phyloP scores from a whole-genome alignment of 1,139 yeast species.

The Kazachstania sp. region DNA sequence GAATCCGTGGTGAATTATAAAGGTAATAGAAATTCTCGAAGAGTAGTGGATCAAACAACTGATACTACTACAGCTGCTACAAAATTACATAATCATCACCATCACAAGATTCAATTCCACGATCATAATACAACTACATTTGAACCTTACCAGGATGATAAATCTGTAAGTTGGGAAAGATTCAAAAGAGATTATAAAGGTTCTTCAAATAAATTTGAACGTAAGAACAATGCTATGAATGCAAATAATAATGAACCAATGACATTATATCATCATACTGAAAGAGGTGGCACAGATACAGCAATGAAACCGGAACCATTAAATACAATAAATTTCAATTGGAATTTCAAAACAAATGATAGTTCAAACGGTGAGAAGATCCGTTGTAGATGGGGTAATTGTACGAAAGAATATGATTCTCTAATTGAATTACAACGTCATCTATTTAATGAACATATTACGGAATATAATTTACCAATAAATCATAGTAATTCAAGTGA shows the following conservation, averaged over 20 bases:
- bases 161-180: constrained; percentile 10
- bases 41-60: background rate
- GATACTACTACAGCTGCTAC: background rate
- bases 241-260: background rate
- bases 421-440: constrained; percentile 48
- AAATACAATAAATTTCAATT: constrained; percentile 32
- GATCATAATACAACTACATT: constrained; percentile 16
- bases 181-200: constrained; percentile 2
- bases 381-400: constrained; percentile 51
- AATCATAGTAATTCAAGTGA: background rate
- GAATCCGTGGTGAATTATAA: constrained; percentile 2
- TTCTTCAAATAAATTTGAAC: background rate
- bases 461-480: constrained; percentile 1
- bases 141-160: background rate
- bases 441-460: constrained; percentile 48
- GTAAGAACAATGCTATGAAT: too few relatives aligned
- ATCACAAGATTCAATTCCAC: constrained; percentile 33
- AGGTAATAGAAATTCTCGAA: constrained; percentile 2
- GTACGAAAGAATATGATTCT: constrained; percentile 35
- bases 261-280: constrained; percentile 3
- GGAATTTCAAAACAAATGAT: constrained; percentile 30
- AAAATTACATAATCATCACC: constrained; percentile 29
- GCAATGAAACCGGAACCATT: background rate
- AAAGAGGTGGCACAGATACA: background rate
- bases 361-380: constrained; percentile 7